Evolutionary conservation across 2,329 filamentous ascomycete genomes (phyloP).

Genomic region (Ophiostoma fasciatum): DNA sequence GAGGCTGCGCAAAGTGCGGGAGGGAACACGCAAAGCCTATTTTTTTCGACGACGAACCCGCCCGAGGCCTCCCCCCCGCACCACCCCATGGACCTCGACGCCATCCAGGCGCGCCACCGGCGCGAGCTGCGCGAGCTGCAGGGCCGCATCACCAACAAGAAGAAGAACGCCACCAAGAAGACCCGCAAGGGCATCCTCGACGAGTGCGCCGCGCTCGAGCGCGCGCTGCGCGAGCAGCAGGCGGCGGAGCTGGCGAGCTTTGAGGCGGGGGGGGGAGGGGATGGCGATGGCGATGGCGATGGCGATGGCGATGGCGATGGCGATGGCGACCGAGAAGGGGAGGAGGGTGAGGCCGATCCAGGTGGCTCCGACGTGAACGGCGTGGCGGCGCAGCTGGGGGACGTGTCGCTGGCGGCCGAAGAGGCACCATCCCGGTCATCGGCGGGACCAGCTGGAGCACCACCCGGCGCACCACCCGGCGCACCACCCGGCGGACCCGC

Average conservation of each 20-base stretch:
- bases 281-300: conserved; percentile 3
- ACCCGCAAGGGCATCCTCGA: conserved; percentile 60
- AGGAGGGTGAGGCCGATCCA: conserved; percentile 10
- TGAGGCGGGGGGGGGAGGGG: conserved; percentile 23
- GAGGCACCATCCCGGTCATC: conserved; percentile 5
- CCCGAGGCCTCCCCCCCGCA: background rate
- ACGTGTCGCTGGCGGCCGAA: conserved; percentile 9
- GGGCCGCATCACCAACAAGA: conserved; percentile 78
- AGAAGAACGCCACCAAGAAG: conserved; percentile 91
- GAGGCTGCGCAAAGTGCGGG: too few relatives aligned
- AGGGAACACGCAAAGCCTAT: too few relatives aligned
- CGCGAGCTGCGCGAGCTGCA: conserved; percentile 84
- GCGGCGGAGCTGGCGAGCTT: conserved; percentile 45
- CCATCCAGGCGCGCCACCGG: conserved; percentile 64
- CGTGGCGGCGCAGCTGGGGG: conserved; percentile 4
- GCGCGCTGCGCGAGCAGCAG: conserved; percentile 51
- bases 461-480: background rate
- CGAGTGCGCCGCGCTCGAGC: conserved; percentile 60
- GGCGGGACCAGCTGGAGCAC: conserved; percentile 9
- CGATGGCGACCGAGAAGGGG: conserved; percentile 9
- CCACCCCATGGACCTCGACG: conserved; percentile 45
- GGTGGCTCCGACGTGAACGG: conserved; percentile 4
- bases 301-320: conserved; percentile 10
- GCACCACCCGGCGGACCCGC: conserved; percentile 6
- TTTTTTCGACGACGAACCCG: too few relatives aligned